Conservation (phyloP, 1,284 basidiomycete species). For the Malassezia sp. region DNA sequence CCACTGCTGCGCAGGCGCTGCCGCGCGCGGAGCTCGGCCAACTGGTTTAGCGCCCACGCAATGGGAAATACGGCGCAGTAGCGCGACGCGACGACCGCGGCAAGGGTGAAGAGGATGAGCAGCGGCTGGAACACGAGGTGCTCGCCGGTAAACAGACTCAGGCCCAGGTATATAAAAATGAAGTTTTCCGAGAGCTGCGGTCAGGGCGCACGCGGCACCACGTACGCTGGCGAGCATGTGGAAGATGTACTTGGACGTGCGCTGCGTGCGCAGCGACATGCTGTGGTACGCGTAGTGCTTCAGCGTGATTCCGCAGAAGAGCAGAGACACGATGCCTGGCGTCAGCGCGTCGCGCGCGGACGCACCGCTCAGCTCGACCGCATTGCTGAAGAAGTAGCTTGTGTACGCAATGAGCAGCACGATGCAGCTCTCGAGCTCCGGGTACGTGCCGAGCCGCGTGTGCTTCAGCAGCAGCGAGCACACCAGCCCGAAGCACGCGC, state of each 20-base stretch:
- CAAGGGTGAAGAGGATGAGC: slow-evolving; percentile 58
- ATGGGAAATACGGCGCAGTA: slow-evolving; percentile 94
- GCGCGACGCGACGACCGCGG: slow-evolving; percentile 83
- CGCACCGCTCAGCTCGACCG: slow-evolving; percentile 79
- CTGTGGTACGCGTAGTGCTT: slow-evolving; percentile 99
- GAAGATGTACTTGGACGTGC: slow-evolving; percentile 75
- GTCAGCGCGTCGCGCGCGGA: background rate
- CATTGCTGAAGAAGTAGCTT: slow-evolving; percentile 97
- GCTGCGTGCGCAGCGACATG: slow-evolving; percentile 88
- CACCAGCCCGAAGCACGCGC: slow-evolving; percentile 76
- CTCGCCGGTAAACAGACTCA: slow-evolving; percentile 84
- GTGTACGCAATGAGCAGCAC: slow-evolving; percentile 90
- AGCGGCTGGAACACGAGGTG: slow-evolving; percentile 84
- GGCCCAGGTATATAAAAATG: slow-evolving; percentile 97
- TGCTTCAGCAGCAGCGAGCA: slow-evolving; percentile 91
- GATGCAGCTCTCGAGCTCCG: slow-evolving; percentile 74
- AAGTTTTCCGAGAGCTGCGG: slow-evolving; percentile 92
- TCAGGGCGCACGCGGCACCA: background rate
- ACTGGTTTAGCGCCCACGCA: slow-evolving; percentile 83
- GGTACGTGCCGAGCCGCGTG: slow-evolving; percentile 73
- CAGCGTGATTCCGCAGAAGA: slow-evolving; percentile 97
- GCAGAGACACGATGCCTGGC: slow-evolving; percentile 89
- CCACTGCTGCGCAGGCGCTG: slow-evolving; percentile 24
- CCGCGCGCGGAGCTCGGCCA: slow-evolving; percentile 72
- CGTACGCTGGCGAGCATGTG: slow-evolving; percentile 39